Conservation (phyloP, 2,329 filamentous ascomycete species). For the Aphanocladium album region DNA sequence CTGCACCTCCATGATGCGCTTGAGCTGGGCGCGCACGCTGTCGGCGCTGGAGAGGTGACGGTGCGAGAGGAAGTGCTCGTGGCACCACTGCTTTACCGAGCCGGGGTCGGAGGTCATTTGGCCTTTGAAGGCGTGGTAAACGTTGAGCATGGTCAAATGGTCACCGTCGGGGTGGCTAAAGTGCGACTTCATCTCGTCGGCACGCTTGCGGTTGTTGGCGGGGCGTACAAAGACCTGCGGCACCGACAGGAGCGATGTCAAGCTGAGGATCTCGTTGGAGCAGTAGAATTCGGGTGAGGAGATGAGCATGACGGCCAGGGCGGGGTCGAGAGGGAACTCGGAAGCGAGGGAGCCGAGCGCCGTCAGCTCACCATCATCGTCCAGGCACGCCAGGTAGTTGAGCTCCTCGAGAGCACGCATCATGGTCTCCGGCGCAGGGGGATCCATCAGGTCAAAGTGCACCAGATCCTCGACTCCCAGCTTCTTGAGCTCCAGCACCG, state of each 20-base stretch:
- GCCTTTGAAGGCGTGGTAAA: constrained; percentile 94
- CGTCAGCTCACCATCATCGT: constrained; percentile 93
- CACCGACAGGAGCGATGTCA: constrained; percentile 89
- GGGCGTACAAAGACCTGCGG: constrained; percentile 92
- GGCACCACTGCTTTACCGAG: constrained; percentile 87
- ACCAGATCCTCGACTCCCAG: constrained; percentile 92
- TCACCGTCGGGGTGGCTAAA: constrained; percentile 93
- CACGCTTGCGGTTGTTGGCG: constrained; percentile 76
- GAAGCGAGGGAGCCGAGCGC: constrained; percentile 80
- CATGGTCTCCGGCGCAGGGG: constrained; percentile 93
- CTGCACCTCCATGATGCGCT: constrained; percentile 93
- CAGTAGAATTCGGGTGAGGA: constrained; percentile 97
- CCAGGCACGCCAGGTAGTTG: constrained; percentile 93
- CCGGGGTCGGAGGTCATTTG: constrained; percentile 52
- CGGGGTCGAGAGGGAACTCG: constrained; percentile 90
- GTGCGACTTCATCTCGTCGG: constrained; percentile 94
- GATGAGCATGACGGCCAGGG: constrained; percentile 95
- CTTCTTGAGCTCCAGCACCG: constrained; percentile 95
- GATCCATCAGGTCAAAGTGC: constrained; percentile 98
- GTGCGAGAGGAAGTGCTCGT: constrained; percentile 90
- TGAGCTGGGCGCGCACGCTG: constrained; percentile 85
- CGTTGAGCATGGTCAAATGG: constrained; percentile 92
- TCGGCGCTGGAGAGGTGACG: constrained; percentile 88
- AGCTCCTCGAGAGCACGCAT: constrained; percentile 97
- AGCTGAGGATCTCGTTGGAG: constrained; percentile 95